Base-by-base conservation (phyloP, 2,329 filamentous ascomycete species). In the Fusarium dimerum region DNA sequence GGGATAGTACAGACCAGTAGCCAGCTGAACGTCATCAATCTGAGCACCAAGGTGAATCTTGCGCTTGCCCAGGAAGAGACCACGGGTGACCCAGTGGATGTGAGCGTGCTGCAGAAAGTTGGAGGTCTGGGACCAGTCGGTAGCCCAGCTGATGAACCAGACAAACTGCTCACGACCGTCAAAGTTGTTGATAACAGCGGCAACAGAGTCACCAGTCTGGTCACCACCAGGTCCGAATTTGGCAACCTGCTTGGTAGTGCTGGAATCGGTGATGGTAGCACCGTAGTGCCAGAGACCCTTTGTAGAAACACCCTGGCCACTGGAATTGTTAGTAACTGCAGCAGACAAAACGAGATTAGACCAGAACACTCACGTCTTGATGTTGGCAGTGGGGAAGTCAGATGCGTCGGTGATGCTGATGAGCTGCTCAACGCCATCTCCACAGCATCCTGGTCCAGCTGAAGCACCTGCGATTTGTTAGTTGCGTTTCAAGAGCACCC, bases 91-190 rank as follows among this genome's bases (percentile, higher is more conserved):
- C 57, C 57, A 59, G 46, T 59, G 57, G 13, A 59, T 44, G 30
- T 59, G 57, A 26, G 57, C 45, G 18, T 59, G 57, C 26, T 58
- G 47, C 7, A 59, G 55, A 47, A 56, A 59, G 29, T 39, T 43
- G 10, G 50, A 56, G 15, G 57, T 58, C 40, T 51, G 47, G 9
- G 57, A 58, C 57, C 57, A 59, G 17, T 48, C 38, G 8, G 50
- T 52, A 20, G 55, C 57, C 57, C 57, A 59, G 15, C 57, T 47
- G 7, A 59, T 50, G 39, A 59, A 59, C 57, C 57, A 59, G 16
- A 59, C 57, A 10, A 59, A 50, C 47, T 59, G 57, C 45, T 59
- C 57, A 12, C 57, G 57, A 3, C 57, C 57, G 20, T 44, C 43
- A 11, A 59, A 59, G 18, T 38, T 50, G 41, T 59, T 59, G 47